A percentile compares a stretch with the other conserved stretches of the same genome.
Conservation (phyloP, 139 green algal genomes). For the Picochlorum sp. region DNA sequence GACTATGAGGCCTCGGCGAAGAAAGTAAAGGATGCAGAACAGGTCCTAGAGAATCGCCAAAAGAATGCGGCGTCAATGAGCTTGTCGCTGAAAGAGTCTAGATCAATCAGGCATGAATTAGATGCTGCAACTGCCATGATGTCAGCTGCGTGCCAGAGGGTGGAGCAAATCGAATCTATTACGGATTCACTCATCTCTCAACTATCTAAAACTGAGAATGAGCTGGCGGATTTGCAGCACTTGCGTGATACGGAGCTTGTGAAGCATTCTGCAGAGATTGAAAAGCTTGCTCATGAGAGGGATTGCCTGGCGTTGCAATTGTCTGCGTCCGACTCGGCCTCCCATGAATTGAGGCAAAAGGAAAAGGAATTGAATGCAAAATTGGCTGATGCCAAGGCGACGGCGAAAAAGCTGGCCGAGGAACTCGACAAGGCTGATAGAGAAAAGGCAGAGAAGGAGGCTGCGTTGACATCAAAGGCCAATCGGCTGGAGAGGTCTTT, state of each 20-base stretch:
- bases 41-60: background rate
- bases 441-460: background rate
- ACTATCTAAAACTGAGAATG: background rate
- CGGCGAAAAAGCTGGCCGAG: background rate
- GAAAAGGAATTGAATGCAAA: background rate
- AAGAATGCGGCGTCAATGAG: background rate
- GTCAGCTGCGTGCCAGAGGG: constrained; percentile 12
- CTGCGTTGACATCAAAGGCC: background rate
- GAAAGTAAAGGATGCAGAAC: constrained; percentile 13
- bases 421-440: background rate
- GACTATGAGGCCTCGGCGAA: constrained; percentile 4
- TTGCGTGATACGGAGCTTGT: background rate
- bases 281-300: background rate
- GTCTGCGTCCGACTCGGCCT: background rate
- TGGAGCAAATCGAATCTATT: constrained; percentile 27
- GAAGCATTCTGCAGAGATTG: constrained; percentile 3
- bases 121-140: constrained; percentile 15
- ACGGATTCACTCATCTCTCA: constrained; percentile 8
- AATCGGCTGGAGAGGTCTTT: background rate
- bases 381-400: background rate
- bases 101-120: constrained; percentile 15
- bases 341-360: background rate
- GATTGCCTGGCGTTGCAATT: background rate
- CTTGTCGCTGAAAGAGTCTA: background rate
- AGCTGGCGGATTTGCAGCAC: constrained; percentile 8